A percentile compares a stretch with the other conserved stretches of the same genome.
Conservation (phyloP, 2,329 filamentous ascomycete genomes). For the Clonostachys byssicola region DNA sequence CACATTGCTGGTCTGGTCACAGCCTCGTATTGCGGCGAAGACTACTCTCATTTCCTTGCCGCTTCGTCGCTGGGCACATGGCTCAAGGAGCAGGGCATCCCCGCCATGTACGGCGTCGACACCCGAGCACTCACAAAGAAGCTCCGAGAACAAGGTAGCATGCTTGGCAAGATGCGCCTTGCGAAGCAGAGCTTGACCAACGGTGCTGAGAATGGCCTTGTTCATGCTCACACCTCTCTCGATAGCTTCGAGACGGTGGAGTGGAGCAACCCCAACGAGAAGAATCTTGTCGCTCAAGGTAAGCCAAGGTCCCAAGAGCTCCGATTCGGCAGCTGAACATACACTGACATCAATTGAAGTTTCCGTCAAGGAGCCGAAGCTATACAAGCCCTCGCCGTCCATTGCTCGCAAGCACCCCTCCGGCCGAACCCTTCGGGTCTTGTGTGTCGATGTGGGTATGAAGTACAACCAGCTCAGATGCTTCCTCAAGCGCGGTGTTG, state of each 20-base stretch:
- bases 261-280: conserved; percentile 88
- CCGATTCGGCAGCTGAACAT: conserved; percentile 4
- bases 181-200: conserved; percentile 47
- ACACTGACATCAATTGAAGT: conserved; percentile 47
- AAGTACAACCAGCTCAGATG: conserved; percentile 98
- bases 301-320: conserved; percentile 30
- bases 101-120: conserved; percentile 92
- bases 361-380: conserved; percentile 79
- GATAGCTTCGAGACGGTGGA: conserved; percentile 71
- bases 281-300: conserved; percentile 94
- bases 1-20: conserved; percentile 91
- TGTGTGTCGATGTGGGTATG: conserved; percentile 94
- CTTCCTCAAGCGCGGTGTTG: conserved; percentile 84
- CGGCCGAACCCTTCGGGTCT: conserved; percentile 78
- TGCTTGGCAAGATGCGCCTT: conserved; percentile 86
- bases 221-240: conserved; percentile 15
- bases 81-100: conserved; percentile 93
- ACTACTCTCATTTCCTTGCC: conserved; percentile 92
- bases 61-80: conserved; percentile 86
- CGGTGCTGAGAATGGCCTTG: conserved; percentile 29
- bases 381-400: conserved; percentile 69
- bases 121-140: conserved; percentile 91
- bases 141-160: conserved; percentile 90
- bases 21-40: conserved; percentile 88
- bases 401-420: conserved; percentile 79